A percentile compares a stretch with the other conserved stretches of the same genome.
Evolutionary conservation across 257 asterid species (phyloP).

Genomic region (Capsicum chinense): DNA sequence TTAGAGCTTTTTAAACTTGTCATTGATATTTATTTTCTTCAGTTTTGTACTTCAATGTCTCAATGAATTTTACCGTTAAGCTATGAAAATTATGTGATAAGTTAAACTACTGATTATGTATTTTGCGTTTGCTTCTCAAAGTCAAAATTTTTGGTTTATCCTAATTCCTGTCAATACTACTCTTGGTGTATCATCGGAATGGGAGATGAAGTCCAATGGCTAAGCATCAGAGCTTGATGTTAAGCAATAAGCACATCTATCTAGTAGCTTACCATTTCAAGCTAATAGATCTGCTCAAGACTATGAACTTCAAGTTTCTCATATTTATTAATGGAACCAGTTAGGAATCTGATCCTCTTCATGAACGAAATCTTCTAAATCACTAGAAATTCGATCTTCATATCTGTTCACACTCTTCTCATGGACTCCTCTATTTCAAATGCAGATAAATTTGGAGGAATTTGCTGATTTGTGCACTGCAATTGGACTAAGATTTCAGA

Average conservation of each 20-base stretch:
- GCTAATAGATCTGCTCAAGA: not conserved
- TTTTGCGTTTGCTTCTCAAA: not conserved
- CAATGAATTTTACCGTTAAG: not conserved
- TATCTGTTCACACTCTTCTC: constrained; percentile 20
- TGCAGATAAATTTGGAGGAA: constrained; percentile 89
- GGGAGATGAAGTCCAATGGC: not conserved
- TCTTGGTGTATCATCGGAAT: not conserved
- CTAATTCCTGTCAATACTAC: not conserved
- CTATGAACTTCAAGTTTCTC: not conserved
- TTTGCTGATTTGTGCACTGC: constrained; percentile 88
- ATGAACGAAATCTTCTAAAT: not conserved
- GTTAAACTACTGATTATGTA: not conserved
- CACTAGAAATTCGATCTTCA: not conserved
- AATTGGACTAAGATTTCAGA: constrained; percentile 89
- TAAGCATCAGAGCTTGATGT: constrained; percentile 14
- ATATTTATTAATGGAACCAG: not conserved
- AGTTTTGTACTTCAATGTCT: not conserved
- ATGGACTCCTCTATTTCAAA: constrained; percentile 28
- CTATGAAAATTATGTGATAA: not conserved
- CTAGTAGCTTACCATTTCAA: not conserved
- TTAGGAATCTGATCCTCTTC: constrained; percentile 23
- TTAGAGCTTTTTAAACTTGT: not conserved
- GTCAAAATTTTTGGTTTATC: not conserved
- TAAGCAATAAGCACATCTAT: constrained; percentile 24
- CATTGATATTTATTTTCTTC: not conserved